A percentile compares a stretch with the other conserved stretches of the same genome.
These are phyloP conservation scores for Passalora sequoiae DNA, from an alignment of 2,329 filamentous ascomycete species.

Conservation along the genomic window DNA sequence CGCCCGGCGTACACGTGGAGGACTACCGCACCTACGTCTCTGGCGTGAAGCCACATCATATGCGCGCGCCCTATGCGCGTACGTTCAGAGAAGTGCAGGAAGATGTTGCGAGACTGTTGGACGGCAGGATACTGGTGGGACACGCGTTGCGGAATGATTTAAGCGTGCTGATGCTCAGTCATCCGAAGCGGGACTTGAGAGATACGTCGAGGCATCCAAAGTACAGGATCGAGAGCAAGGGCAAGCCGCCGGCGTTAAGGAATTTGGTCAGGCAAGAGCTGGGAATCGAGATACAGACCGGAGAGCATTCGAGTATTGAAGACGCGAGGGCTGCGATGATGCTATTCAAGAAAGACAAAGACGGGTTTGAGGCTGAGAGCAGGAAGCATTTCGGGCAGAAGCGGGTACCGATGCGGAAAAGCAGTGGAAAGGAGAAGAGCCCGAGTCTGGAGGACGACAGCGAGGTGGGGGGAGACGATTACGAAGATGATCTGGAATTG, in stretches of 20 bases:
- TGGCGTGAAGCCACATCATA: slow-evolving; percentile 69
- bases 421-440: slow-evolving; percentile 18
- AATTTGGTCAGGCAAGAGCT: slow-evolving; percentile 53
- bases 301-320: slow-evolving; percentile 58
- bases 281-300: slow-evolving; percentile 56
- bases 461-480: slow-evolving; percentile 22
- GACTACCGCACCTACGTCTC: slow-evolving; percentile 88
- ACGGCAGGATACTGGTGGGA: slow-evolving; percentile 69
- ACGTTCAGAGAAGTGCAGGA: slow-evolving; percentile 71
- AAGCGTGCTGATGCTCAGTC: slow-evolving; percentile 67
- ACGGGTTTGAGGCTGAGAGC: slow-evolving; percentile 77
- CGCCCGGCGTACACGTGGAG: slow-evolving; percentile 61
- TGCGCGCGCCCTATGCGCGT: slow-evolving; percentile 49
- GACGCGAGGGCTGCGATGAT: slow-evolving; percentile 90
- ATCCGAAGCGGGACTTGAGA: slow-evolving; percentile 71
- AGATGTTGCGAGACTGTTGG: slow-evolving; percentile 63
- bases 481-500: slow-evolving; percentile 24
- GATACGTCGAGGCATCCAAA: slow-evolving; percentile 76
- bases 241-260: slow-evolving; percentile 64
- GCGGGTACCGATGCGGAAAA: slow-evolving; percentile 15
- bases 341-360: slow-evolving; percentile 76
- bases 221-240: slow-evolving; percentile 65
- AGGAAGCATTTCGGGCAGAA: slow-evolving; percentile 55
- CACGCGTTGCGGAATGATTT: slow-evolving; percentile 79
- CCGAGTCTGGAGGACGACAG: slow-evolving; percentile 20